Conservation (phyloP, 23 red algal species). For the Gracilaria gracilis region DNA sequence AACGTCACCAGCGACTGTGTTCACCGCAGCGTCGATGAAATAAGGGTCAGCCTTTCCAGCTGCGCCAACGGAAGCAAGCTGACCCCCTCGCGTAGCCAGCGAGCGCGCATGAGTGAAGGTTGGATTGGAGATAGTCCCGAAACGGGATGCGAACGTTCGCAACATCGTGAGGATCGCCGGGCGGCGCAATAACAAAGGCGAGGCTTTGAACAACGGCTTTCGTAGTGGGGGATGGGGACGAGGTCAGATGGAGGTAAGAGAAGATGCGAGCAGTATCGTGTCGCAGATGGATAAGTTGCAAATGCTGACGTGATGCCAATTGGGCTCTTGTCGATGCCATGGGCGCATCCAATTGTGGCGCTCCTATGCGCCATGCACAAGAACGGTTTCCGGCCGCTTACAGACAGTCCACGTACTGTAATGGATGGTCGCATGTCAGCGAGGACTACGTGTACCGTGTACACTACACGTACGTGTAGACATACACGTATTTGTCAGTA, state of each 20-base stretch:
- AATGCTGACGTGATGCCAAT: background rate
- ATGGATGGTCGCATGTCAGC: no score
- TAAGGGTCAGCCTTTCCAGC: background rate
- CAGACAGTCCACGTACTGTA: no score
- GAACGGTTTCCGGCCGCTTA: no score
- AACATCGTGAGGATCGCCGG: constrained; percentile 4
- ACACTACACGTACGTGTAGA: no score
- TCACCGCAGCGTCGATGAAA: constrained; percentile 67
- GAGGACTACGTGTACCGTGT: no score
- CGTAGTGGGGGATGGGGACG: background rate
- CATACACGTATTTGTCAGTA: no score
- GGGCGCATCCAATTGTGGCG: constrained; percentile 12
- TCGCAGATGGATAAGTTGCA: background rate
- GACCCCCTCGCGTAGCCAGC: constrained; percentile 30
- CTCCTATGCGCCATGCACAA: background rate
- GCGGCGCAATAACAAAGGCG: background rate
- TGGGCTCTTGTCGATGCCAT: background rate
- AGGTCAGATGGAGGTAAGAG: constrained; percentile 33
- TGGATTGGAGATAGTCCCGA: constrained; percentile 6
- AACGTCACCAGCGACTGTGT: constrained; percentile 72
- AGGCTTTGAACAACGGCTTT: background rate
- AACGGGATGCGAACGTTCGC: constrained; percentile 17
- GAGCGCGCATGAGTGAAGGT: constrained; percentile 16
- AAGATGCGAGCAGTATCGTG: background rate
- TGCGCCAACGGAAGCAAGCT: background rate